Percentiles rank a stretch among this genome's conserved stretches.
Evolutionary conservation across 2,329 filamentous ascomycete genomes (phyloP).

Genomic region (Daldinia sp.): DNA sequence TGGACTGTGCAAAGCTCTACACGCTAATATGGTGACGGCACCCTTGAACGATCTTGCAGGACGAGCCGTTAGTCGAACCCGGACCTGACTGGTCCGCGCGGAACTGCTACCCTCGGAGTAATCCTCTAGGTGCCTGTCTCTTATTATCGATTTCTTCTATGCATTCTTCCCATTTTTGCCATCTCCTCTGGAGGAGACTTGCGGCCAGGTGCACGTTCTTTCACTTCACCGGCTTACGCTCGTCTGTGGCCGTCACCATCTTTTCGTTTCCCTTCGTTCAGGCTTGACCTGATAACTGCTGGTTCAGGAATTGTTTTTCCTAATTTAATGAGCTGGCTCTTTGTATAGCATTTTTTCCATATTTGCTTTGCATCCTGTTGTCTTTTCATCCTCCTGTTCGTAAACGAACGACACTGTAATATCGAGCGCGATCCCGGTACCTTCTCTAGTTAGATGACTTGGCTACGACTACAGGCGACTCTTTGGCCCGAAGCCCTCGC

Average conservation of each 20-base stretch:
- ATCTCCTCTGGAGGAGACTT: constrained; percentile 46
- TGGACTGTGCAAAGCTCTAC: constrained; percentile 31
- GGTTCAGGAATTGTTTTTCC: constrained; percentile 57
- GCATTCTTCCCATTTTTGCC: constrained; percentile 41
- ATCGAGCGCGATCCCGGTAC: constrained; percentile 44
- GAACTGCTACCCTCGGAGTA: constrained; percentile 38
- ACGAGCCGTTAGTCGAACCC: constrained; percentile 42
- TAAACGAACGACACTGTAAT: constrained; percentile 34
- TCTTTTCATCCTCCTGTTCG: constrained; percentile 35
- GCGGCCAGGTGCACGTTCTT: constrained; percentile 45
- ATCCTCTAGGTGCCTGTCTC: constrained; percentile 38
- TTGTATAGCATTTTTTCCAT: constrained; percentile 41
- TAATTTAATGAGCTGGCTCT: constrained; percentile 51
- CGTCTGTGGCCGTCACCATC: constrained; percentile 39
- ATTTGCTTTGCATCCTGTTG: constrained; percentile 40
- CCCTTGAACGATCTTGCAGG: constrained; percentile 42
- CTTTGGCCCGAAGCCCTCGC: constrained; percentile 44
- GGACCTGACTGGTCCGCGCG: constrained; percentile 47
- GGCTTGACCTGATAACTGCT: constrained; percentile 46
- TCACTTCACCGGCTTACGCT: constrained; percentile 44
- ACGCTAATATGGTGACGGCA: constrained; percentile 29
- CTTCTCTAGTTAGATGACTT: constrained; percentile 55
- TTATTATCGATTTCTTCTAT: constrained; percentile 42
- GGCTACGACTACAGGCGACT: constrained; percentile 47
- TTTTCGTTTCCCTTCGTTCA: constrained; percentile 49